These are phyloP conservation scores for Aegle marmelos DNA, from an alignment of 345 rosid genomes.

Conservation along the genomic window DNA sequence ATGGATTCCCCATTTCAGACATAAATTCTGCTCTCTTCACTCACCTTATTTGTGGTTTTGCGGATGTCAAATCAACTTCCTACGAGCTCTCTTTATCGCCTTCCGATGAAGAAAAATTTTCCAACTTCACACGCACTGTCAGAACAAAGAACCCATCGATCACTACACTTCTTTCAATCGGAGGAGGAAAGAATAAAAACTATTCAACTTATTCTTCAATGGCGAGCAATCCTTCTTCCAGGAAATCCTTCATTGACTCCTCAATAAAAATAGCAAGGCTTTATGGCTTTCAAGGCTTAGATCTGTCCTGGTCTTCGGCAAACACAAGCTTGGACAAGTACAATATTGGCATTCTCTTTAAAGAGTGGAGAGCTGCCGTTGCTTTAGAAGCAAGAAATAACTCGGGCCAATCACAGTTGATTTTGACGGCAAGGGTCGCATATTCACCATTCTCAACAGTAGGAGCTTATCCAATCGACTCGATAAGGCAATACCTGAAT, in stretches of 20 bases:
- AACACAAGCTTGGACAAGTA: background rate
- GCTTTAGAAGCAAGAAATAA: background rate
- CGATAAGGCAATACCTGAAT: slow-evolving; percentile 11
- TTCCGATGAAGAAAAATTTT: background rate
- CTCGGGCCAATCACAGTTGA: background rate
- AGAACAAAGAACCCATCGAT: slow-evolving; percentile 22
- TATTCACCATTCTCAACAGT: background rate
- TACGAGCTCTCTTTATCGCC: slow-evolving; percentile 9
- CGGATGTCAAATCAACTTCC: slow-evolving; percentile 18
- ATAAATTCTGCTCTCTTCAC: slow-evolving; percentile 25
- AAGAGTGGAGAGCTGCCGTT: slow-evolving; percentile 7
- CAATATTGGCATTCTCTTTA: background rate
- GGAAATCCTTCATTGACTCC: slow-evolving; percentile 6
- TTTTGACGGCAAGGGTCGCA: slow-evolving; percentile 13
- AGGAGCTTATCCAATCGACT: slow-evolving; percentile 10
- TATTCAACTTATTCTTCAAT: background rate
- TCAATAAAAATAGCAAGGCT: slow-evolving; percentile 17
- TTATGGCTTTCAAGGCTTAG: slow-evolving; percentile 14
- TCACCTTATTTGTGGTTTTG: slow-evolving; percentile 36
- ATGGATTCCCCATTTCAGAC: background rate
- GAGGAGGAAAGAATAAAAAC: background rate
- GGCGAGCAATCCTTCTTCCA: background rate
- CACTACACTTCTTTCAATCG: slow-evolving; percentile 21
- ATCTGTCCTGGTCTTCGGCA: background rate
- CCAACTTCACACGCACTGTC: background rate